Percentiles rank a stretch among this genome's conserved stretches.
phyloP scores from a whole-genome alignment of 345 rosid species.

The Syzygium aqueum region DNA sequence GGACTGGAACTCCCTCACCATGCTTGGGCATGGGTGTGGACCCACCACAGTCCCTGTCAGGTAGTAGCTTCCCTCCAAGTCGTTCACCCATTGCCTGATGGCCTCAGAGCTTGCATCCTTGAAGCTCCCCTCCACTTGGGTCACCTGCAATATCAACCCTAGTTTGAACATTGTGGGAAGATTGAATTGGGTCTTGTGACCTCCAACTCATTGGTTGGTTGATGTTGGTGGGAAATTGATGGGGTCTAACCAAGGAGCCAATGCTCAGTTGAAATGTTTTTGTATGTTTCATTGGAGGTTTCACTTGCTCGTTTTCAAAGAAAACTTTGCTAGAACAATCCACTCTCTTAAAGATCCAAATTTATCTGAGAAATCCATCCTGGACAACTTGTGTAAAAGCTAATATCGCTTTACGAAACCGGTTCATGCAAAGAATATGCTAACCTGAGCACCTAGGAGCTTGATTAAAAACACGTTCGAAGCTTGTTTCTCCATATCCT shows the following conservation, averaged over 20 bases:
- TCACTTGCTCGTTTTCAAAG: neutral
- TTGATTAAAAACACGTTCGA: conserved; percentile 54
- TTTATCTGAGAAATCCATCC: no score
- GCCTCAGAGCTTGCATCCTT: conserved; percentile 75
- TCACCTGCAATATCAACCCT: conserved; percentile 25
- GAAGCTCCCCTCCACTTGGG: conserved; percentile 48
- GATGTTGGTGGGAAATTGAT: neutral
- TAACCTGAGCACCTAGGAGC: conserved; percentile 55
- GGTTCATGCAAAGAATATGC: neutral
- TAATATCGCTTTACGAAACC: neutral
- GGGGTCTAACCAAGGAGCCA: neutral
- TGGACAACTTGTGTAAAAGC: neutral
- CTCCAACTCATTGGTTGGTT: neutral
- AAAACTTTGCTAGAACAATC: neutral
- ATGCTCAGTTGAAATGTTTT: neutral
- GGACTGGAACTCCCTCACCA: conserved; percentile 78
- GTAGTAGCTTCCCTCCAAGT: conserved; percentile 36
- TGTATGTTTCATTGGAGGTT: neutral
- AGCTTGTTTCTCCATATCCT: conserved; percentile 56
- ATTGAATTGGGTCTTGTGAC: neutral
- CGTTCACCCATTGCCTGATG: conserved; percentile 52
- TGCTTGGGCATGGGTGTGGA: conserved; percentile 75
- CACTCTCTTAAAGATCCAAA: no score
- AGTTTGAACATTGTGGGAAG: neutral
- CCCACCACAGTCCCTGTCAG: conserved; percentile 63